Evolutionary conservation across 1,284 basidiomycete genomes (phyloP), one percentile per base, ranked within the genome.

Genomic region (Omphalotus olearius): DNA sequence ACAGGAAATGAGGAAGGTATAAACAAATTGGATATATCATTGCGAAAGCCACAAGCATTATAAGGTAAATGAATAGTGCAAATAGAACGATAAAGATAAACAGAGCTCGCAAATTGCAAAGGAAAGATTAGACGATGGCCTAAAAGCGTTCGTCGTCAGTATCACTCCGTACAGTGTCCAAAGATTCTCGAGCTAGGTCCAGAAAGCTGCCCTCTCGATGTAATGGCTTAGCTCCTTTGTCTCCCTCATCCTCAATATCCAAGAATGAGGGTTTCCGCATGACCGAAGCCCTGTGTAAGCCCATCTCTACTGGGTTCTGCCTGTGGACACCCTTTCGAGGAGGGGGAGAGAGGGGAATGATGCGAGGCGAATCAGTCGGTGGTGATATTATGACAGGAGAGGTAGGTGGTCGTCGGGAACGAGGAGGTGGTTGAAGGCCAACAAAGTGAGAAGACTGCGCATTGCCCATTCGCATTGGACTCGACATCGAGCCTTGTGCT

Each of bases 261-360:
- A 88, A 68, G 62, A 88, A 88, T 2, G 84, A 87, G 10, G 85
- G 81, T 60, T 85, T 85, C 60, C 73, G 74, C 69, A 83, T 75
- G 55, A 86, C 64, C 6, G 73, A 73, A 35, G 38, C 18, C 47
- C 65, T 68, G 38, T 70, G 70, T 23, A 43, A 25, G 4, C 35
- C 23, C 28, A 41, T 49, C 18, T 50, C 48, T 10, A 11, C 18
- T 20, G 35, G 42, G 6, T n/a, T 14, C 33, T 42, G 35, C 20
- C 37, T 43, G n/a, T 18, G 42, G 30, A 50, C 7, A 1, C 28
- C 36, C 36, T 40, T 39, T 28, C 53, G 59, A 33, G 56, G 56
- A 33, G 47, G 59, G n/a, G 56, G 55, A 35, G 59, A 57, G 4
- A 63, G 54, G 0, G 54, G 36, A 20, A 44, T 45, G 6, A 55